Conservation (phyloP, 1,139 yeast genomes). For the Candida sojae region DNA sequence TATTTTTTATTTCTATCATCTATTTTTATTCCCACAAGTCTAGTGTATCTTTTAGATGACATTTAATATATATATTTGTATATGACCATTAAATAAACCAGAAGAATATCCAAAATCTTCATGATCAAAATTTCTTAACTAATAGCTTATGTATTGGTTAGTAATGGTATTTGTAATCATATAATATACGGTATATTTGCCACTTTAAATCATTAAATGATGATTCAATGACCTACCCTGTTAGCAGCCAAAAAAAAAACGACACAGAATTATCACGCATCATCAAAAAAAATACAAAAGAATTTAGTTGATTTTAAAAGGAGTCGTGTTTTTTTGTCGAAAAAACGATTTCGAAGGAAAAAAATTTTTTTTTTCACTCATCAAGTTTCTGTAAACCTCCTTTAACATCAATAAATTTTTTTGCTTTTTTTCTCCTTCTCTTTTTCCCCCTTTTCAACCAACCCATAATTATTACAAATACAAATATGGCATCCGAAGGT, state of each 20-base stretch:
- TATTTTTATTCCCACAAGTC: neutral
- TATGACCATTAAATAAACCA: neutral
- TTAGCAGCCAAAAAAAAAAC: too few species aligned
- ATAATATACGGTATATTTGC: neutral
- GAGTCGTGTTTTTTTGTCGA: neutral
- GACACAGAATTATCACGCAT: neutral
- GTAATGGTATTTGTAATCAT: too few species aligned
- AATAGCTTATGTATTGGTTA: too few species aligned
- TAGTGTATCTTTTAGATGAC: conserved; percentile 1
- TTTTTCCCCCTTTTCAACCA: conserved; percentile 1
- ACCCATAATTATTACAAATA: neutral
- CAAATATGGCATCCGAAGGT: conserved; percentile 47
- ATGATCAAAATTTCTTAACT: too few species aligned
- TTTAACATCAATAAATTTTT: conserved; percentile 2
- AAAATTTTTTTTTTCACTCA: conserved; percentile 3
- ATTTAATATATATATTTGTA: neutral
- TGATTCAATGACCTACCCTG: too few species aligned
- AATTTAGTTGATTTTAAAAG: neutral
- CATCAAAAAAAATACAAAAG: too few species aligned
- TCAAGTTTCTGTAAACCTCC: conserved; percentile 1
- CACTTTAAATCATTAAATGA: neutral
- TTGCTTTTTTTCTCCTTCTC: neutral
- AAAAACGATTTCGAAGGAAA: neutral
- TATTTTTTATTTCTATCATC: neutral
- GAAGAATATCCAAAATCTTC: neutral